A percentile compares a stretch with the other conserved stretches of the same genome.
Evolutionary conservation across 257 asterid genomes (phyloP).

Genomic region (Przewalskia tangutica): DNA sequence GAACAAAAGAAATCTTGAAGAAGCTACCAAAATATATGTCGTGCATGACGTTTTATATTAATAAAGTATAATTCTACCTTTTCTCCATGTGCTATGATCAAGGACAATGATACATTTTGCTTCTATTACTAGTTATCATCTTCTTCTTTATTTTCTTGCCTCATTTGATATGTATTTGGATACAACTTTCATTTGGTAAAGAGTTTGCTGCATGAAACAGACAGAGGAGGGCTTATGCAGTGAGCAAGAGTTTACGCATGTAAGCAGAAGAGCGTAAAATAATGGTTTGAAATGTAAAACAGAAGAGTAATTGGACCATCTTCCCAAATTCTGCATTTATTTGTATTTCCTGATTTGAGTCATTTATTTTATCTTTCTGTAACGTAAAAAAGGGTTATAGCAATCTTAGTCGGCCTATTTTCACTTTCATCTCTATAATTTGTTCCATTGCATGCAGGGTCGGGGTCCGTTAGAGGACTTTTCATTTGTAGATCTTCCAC

Average conservation of each 20-base stretch:
- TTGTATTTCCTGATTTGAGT: background rate
- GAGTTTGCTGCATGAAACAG: background rate
- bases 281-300: background rate
- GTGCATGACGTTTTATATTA: background rate
- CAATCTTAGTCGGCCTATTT: background rate
- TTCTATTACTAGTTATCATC: background rate
- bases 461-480: constrained; percentile 89
- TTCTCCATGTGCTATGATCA: background rate
- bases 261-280: background rate
- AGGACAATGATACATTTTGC: background rate
- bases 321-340: background rate
- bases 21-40: background rate
- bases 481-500: constrained; percentile 56
- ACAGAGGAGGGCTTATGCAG: background rate
- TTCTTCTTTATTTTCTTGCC: background rate
- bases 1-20: background rate
- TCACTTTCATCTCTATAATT: constrained; percentile 5
- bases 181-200: background rate
- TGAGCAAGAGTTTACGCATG: background rate
- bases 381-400: background rate
- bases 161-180: background rate
- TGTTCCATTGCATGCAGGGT: constrained; percentile 41
- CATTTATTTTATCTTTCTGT: background rate
- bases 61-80: background rate
- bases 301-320: background rate